Conservation (phyloP, 192 early-diverging fungal genomes). For the Entomortierella beljakovae region DNA sequence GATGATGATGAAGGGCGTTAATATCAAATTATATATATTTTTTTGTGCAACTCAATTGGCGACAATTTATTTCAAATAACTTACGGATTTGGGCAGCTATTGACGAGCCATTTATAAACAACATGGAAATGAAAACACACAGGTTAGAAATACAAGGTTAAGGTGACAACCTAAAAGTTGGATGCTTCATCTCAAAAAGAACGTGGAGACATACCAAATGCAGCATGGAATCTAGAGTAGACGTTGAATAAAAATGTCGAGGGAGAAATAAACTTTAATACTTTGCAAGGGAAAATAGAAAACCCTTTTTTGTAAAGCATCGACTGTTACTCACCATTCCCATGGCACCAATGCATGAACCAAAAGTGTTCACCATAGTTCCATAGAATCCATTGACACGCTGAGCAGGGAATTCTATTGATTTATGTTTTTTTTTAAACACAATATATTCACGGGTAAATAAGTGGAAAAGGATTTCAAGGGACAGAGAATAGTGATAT, state of each 20-base stretch:
- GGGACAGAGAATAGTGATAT: neutral
- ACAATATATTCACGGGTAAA: too few relatives aligned
- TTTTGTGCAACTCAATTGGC: neutral
- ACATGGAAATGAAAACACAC: neutral
- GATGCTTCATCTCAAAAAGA: too few relatives aligned
- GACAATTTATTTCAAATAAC: neutral
- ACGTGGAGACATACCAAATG: constrained; percentile 21
- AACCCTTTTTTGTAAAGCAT: too few relatives aligned
- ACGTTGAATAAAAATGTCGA: neutral
- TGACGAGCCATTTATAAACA: too few relatives aligned
- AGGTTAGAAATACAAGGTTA: neutral
- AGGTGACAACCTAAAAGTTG: neutral
- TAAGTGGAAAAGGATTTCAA: neutral
- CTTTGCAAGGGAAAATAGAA: too few relatives aligned
- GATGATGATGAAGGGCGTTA: neutral
- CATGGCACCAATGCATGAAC: constrained; percentile 18
- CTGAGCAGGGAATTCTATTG: constrained; percentile 37
- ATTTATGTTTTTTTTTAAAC: too few relatives aligned
- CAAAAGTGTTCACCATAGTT: constrained; percentile 43
- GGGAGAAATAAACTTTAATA: neutral
- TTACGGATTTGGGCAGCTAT: constrained; percentile 49
- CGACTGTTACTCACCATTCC: constrained; percentile 53
- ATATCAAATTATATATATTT: neutral
- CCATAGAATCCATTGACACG: constrained; percentile 43
- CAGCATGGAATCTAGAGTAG: constrained; percentile 35